Evolutionary conservation across 306 rosid species (phyloP).

Genomic region (Citrullus mucosospermus): DNA sequence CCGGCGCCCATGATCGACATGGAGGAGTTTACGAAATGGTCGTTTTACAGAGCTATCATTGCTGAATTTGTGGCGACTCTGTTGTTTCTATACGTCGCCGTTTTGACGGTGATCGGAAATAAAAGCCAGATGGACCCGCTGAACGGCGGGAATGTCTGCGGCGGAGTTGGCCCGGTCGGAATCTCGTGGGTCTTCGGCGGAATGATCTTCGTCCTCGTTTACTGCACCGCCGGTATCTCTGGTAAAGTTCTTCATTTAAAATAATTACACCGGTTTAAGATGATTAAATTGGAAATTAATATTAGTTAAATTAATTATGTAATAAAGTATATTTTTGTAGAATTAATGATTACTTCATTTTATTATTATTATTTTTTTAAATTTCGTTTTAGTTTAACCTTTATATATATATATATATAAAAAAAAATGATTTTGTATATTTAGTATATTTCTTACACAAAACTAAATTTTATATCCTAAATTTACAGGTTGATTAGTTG

Average conservation of each 20-base stretch:
- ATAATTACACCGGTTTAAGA: too few relatives aligned
- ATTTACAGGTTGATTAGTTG: too few relatives aligned
- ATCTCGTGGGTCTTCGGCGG: slow-evolving; percentile 39
- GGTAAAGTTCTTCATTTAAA: slow-evolving; percentile 1
- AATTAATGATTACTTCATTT: too few relatives aligned
- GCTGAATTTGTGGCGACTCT: background rate
- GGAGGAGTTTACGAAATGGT: background rate
- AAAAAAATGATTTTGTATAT: too few relatives aligned
- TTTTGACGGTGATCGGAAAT: background rate
- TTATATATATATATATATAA: too few relatives aligned
- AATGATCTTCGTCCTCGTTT: slow-evolving; percentile 34
- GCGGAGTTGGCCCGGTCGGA: slow-evolving; percentile 24
- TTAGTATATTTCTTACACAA: too few relatives aligned
- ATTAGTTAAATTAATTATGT: too few relatives aligned
- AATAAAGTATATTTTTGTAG: too few relatives aligned
- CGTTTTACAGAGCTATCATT: slow-evolving; percentile 5
- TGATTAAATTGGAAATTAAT: too few relatives aligned
- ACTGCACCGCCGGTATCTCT: slow-evolving; percentile 35
- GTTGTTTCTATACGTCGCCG: background rate
- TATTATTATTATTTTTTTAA: too few relatives aligned
- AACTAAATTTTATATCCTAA: too few relatives aligned
- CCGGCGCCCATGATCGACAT: background rate
- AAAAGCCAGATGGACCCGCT: background rate
- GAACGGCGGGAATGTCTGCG: slow-evolving; percentile 11
- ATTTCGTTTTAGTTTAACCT: too few relatives aligned